Percentiles rank a stretch among this genome's conserved stretches.
Conservation (phyloP, 495 filamentous ascomycete species). For the Podospora appendiculata region DNA sequence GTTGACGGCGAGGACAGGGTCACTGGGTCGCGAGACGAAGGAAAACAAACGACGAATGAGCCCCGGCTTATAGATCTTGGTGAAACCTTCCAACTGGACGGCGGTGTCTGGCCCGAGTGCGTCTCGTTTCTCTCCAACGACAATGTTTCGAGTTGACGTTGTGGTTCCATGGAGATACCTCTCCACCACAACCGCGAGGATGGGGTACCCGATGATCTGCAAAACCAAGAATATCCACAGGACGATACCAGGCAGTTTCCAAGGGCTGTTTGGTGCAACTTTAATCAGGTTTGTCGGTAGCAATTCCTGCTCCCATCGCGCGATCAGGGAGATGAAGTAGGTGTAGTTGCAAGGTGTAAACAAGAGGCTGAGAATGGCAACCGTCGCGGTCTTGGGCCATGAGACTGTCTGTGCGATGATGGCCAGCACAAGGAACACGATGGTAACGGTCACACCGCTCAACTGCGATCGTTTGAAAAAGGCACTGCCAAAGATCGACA, state of each 20-base stretch:
- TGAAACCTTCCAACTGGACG: conserved; percentile 59
- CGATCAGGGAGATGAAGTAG: conserved; percentile 60
- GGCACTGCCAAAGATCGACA: conserved; percentile 60
- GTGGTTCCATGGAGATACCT: conserved; percentile 66
- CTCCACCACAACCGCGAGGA: conserved; percentile 66
- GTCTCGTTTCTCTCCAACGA: conserved; percentile 25
- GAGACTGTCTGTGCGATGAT: conserved; percentile 60
- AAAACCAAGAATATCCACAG: conserved; percentile 62
- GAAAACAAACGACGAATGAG: conserved; percentile 52
- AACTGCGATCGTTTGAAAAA: conserved; percentile 76
- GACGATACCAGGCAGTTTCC: conserved; percentile 54
- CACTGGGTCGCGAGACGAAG: conserved; percentile 43
- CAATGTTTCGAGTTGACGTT: conserved; percentile 50
- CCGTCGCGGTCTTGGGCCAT: conserved; percentile 46
- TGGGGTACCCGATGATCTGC: conserved; percentile 65
- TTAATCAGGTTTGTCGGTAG: conserved; percentile 47
- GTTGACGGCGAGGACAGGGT: conserved; percentile 66
- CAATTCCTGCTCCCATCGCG: conserved; percentile 54
- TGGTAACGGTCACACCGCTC: conserved; percentile 58
- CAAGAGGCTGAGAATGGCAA: conserved; percentile 56
- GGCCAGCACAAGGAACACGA: conserved; percentile 57
- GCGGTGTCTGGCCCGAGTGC: conserved; percentile 35
- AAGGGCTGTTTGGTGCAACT: conserved; percentile 51
- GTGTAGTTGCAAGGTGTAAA: conserved; percentile 75
- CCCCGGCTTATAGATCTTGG: conserved; percentile 64